These are phyloP conservation scores for Calophaca sinica DNA, from an alignment of 306 rosid species.

Conservation along the genomic window DNA sequence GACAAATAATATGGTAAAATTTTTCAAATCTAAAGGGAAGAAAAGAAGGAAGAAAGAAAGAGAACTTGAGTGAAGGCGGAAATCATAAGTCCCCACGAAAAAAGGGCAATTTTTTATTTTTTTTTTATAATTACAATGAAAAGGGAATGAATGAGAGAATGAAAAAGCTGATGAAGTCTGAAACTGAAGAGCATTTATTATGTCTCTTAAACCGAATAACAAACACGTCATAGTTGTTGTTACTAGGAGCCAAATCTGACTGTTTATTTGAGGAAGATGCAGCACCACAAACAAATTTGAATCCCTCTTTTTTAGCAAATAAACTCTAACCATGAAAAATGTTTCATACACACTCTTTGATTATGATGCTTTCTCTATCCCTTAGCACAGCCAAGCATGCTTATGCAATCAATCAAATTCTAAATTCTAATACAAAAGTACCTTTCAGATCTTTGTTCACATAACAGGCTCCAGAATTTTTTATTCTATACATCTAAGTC, in stretches of 20 bases:
- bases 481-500: not conserved
- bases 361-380: conserved; percentile 28
- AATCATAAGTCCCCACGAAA: not conserved
- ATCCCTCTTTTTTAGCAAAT: conserved; percentile 10
- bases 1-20: conserved; percentile 7
- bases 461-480: conserved; percentile 37
- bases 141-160: not conserved
- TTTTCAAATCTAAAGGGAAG: not conserved
- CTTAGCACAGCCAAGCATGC: conserved; percentile 22
- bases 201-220: conserved; percentile 31
- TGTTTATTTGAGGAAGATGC: conserved; percentile 35
- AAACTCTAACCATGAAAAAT: conserved; percentile 49
- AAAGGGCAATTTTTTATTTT: not conserved
- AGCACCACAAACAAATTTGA: conserved; percentile 57
- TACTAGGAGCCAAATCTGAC: conserved; percentile 46
- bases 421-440: conserved; percentile 4
- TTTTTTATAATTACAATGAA: not conserved
- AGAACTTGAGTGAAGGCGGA: conserved; percentile 37
- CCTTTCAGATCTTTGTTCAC: conserved; percentile 54
- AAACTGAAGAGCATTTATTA: conserved; percentile 6
- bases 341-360: conserved; percentile 48
- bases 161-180: conserved; percentile 25
- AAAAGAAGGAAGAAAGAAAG: conserved; percentile 16
- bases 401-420: conserved; percentile 49
- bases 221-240: conserved; percentile 49